phyloP scores from a whole-genome alignment of 257 asterid genomes.

The Schizonepeta tenuifolia region DNA sequence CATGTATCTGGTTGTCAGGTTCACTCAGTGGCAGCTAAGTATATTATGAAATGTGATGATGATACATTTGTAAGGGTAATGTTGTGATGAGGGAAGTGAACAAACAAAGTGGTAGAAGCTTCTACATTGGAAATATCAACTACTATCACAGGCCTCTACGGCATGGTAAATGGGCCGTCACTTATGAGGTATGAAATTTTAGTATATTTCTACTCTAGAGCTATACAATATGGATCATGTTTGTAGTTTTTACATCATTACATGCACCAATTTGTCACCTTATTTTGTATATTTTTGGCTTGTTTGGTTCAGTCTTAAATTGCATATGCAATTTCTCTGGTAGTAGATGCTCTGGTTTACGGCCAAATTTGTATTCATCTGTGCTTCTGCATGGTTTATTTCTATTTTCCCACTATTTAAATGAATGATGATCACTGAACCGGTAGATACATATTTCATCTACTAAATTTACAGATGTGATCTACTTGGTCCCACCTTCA shows the following conservation, averaged over 20 bases:
- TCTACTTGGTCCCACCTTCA: not conserved
- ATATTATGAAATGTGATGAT: slow-evolving; percentile 95
- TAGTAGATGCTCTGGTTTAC: slow-evolving; percentile 13
- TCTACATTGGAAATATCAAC: slow-evolving; percentile 89
- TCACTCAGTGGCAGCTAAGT: slow-evolving; percentile 66
- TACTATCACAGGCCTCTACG: slow-evolving; percentile 90
- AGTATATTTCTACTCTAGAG: not conserved
- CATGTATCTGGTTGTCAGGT: slow-evolving; percentile 51
- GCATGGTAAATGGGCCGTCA: slow-evolving; percentile 99
- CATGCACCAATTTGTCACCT: not conserved
- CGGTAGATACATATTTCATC: not conserved
- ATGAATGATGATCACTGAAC: slow-evolving; percentile 18
- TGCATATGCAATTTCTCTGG: slow-evolving; percentile 11
- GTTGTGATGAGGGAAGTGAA: slow-evolving; percentile 73
- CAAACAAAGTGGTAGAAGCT: slow-evolving; percentile 60
- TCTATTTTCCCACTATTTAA: not conserved
- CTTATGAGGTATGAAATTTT: slow-evolving; percentile 71
- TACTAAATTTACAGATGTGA: slow-evolving; percentile 6
- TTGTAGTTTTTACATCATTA: not conserved
- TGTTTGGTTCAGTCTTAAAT: slow-evolving; percentile 9
- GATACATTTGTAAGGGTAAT: slow-evolving; percentile 93
- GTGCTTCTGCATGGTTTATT: not conserved
- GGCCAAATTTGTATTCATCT: not conserved
- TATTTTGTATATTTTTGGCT: slow-evolving; percentile 1
- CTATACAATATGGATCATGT: not conserved